Base-by-base conservation (phyloP, 306 rosid species). In the Luffa aegyptiaca region DNA sequence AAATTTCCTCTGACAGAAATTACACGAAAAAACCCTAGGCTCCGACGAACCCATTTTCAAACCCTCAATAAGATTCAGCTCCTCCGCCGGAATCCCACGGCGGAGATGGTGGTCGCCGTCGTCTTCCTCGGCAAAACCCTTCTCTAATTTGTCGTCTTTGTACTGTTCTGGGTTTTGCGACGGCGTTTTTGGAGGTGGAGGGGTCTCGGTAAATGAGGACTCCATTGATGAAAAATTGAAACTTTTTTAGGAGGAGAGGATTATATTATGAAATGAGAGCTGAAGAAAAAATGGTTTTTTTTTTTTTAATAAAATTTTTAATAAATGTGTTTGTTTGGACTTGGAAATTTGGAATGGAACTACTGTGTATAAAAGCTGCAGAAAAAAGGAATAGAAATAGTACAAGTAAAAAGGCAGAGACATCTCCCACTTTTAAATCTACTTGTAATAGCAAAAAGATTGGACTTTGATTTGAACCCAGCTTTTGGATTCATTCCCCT, bases 361-460 rank as follows among this genome's bases (percentile, higher is more conserved):
- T 16, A 61, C 66, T 61, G 66, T 68, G 16, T 69, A 42, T 39
- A 66, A 66, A 69, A 69, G 75, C 55, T 44, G 36, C 55, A 69
- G 36, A 69, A 42, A 63, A 41, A 41, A 8, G 18, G 37, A 16
- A 45, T 72, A 42, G 42, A 72, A 72, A 72, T 14, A 72, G 77
- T 71, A 71, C 57, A 44, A 71, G 18, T 45, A 46, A 46, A 71
- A 11, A 37, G 57, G 41, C 5, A 71, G 57, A 72, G 39, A 72
- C 77, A 72, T 5, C 4, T 17, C 1, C 74, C 78, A 49, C 77
- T 48, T 73, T 49, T 26, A 48, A 31, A 33, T 26, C 49, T 48
- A 73, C 61, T 73, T 14, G 78, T 73, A 48, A 49, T 73, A 73
- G 78, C 78, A 48, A 49, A 73, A 72, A 73, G 78, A 73, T 73